Conservation (phyloP, 164 flowering plant species). For the Santalum album region DNA sequence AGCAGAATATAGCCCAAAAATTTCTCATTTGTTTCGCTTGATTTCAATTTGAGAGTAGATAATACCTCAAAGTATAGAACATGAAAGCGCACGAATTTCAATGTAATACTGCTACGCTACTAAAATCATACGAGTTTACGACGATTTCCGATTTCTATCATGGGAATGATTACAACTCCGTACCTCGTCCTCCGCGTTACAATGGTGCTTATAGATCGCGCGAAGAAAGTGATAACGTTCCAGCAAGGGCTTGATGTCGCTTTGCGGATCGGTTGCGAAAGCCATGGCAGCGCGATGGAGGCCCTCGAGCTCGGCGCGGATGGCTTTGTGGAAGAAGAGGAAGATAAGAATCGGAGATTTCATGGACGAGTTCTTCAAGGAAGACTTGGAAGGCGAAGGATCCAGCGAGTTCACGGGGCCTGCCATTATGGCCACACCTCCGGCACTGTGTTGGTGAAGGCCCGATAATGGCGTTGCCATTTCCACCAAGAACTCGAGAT, state of each 20-base stretch:
- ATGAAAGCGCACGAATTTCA: too few relatives aligned
- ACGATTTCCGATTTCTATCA: too few relatives aligned
- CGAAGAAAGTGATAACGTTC: constrained; percentile 58
- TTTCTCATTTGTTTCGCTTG: too few relatives aligned
- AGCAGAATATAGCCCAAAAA: too few relatives aligned
- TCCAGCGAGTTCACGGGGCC: constrained; percentile 33
- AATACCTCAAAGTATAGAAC: too few relatives aligned
- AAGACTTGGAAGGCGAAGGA: constrained; percentile 19
- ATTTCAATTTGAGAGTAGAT: too few relatives aligned
- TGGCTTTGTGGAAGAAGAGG: constrained; percentile 80
- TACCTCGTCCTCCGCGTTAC: constrained; percentile 94
- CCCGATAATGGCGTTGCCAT: constrained; percentile 66
- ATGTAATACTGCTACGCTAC: too few relatives aligned
- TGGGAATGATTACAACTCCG: too few relatives aligned
- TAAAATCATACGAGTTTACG: too few relatives aligned
- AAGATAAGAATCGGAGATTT: constrained; percentile 78
- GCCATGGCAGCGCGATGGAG: constrained; percentile 61
- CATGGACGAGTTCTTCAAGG: constrained; percentile 23
- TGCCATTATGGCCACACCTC: constrained; percentile 41
- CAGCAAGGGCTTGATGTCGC: constrained; percentile 39
- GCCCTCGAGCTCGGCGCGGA: constrained; percentile 68
- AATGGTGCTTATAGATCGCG: constrained; percentile 71
- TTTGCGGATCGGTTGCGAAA: constrained; percentile 35
- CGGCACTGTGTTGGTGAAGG: constrained; percentile 23
- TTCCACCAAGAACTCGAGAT: background rate